Evolutionary conservation across 2,329 filamentous ascomycete species (phyloP), one percentile per base, ranked within the genome.

Genomic region (Paecilomyces formosus): DNA sequence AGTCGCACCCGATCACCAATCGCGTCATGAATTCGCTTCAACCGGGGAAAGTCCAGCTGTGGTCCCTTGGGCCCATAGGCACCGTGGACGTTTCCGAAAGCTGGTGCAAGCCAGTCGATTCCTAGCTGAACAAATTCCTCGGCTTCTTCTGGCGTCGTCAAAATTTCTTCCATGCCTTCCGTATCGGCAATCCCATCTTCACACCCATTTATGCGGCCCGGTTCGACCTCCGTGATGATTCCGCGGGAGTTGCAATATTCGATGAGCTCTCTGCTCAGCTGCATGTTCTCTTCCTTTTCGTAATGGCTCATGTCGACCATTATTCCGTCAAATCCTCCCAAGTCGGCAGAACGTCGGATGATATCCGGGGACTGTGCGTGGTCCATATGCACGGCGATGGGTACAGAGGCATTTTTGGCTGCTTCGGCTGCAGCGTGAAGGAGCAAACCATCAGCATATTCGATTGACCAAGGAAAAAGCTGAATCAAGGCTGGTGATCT

Each of bases 271-370:
- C 77, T 77, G 18, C 87, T 90, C 67, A 83, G 79, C 2, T 79
- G 76, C 39, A 91, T 76, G 67, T 90, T 90, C 74, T 89, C 86
- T 56, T 81, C 85, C 64, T 85, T 85, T 64, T 88, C 86, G 67
- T 88, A 85, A 68, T 90, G 87, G 59, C 80, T 84, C 87, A 90
- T 90, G 72, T 90, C 88, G 0, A 90, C 83, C 87, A 90, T 90
- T 68, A 90, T 89, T 62, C 81, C 84, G 72, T 90, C 87, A 64
- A 89, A 89, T 2, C 76, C 81, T 54, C 81, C 78, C 18, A 83
- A 79, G 64, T 85, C 80, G 0, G 85, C 85, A 0, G 85, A 85
- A 3, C 75, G 77, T 15, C 81, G 80, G 62, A 87, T 84, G 30
- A 85, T 83, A 61, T 84, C 84, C 3, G 84, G 82, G 8, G 80